Conservation (phyloP, 176 grass and related monocot genomes). For the Phyllostachys edulis region DNA sequence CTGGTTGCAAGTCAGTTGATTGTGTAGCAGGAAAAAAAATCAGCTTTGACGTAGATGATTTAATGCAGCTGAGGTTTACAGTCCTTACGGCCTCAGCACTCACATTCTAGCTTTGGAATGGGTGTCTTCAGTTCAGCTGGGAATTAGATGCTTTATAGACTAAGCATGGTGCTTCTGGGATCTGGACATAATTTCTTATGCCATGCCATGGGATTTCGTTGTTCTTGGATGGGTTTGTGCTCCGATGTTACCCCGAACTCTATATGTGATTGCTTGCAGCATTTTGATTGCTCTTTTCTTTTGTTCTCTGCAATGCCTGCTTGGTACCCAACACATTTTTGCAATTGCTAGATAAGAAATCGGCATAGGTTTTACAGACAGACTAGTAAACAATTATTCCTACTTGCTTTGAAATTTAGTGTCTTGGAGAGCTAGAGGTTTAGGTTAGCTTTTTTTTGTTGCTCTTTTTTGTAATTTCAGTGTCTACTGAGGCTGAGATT, state of each 20-base stretch:
- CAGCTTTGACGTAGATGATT: background rate
- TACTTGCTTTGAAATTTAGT: background rate
- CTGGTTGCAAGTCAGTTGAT: background rate
- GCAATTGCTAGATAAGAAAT: background rate
- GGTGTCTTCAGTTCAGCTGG: background rate
- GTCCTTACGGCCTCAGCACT: background rate
- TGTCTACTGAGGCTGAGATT: background rate
- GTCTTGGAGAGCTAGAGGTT: background rate
- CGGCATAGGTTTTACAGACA: background rate
- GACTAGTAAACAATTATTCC: background rate
- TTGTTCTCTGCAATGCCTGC: background rate
- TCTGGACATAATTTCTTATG: background rate
- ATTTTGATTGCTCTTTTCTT: background rate
- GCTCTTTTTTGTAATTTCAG: background rate
- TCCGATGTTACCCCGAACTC: background rate
- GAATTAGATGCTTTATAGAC: background rate
- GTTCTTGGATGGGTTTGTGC: background rate
- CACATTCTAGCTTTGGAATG: background rate
- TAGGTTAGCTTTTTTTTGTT: background rate
- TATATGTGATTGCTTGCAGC: background rate
- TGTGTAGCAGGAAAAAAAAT: background rate
- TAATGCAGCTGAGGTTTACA: conserved; percentile 4
- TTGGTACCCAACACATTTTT: background rate
- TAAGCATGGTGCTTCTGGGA: background rate
- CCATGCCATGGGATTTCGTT: background rate